Evolutionary conservation across 768 basidiomycete genomes (phyloP), one percentile per base, ranked within the genome.

Genomic region (Suillus placidus): DNA sequence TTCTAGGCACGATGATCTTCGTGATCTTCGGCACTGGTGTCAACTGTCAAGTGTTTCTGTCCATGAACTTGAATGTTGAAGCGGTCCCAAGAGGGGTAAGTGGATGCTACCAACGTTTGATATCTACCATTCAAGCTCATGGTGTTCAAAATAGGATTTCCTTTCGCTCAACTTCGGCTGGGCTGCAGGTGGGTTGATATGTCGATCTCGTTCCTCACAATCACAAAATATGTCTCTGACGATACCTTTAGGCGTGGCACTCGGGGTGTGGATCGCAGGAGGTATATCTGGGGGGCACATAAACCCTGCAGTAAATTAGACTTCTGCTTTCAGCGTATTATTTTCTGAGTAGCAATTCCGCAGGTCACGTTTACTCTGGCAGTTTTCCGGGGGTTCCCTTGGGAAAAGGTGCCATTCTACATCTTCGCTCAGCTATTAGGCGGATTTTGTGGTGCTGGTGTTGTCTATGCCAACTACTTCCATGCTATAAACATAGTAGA

Each of bases 391-490:
- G 83, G 82, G 55, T 93, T 94, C 76, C 91, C 93, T 0, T 90
- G 90, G 89, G 83, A 82, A 69, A 94, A 94, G 73, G 93, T 93
- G 0, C 93, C 93, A 0, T 82, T 70, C 26, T 93, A 87, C 73
- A 84, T 90, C 55, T 71, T 86, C 58, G 84, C 88, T 0, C 90
- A 92, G 72, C 64, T 88, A 23, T 73, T 91, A 58, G 90, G 90
- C 26, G 89, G 77, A 6, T 69, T 89, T 40, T 80, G 83, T 54
- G 90, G 88, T 20, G 84, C 84, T 16, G 83, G 82, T 1, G 71
- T 87, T 49, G 74, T 86, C 38, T 91, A 90, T 68, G 88, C 80
- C 7, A 87, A 88, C 69, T 91, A 89, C 71, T 83, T 84, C 70
- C 85, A 87, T 74, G 89, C 88, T 20, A 87, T 92, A 71, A 83